Evolutionary conservation across 2,329 filamentous ascomycete genomes (phyloP).

Genomic region (Madurella mycetomatis): DNA sequence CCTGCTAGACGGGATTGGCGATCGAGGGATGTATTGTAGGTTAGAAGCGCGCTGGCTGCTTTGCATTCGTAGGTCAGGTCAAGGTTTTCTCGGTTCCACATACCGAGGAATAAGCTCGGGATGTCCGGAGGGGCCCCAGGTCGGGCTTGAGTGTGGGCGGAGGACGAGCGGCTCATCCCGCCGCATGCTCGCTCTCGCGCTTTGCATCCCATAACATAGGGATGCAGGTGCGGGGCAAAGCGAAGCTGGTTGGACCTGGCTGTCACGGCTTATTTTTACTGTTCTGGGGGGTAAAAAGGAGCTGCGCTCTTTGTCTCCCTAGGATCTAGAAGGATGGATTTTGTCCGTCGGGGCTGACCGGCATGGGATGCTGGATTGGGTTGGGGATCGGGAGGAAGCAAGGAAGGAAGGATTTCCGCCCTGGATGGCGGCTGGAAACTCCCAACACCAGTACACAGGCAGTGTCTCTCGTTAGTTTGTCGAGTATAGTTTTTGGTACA

Average conservation of each 20-base stretch:
- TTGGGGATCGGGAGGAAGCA: background rate
- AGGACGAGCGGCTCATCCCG: constrained; percentile 21
- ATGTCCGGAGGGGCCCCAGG: background rate
- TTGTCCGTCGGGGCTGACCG: background rate
- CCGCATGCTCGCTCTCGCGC: constrained; percentile 13
- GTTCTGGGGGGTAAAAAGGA: background rate
- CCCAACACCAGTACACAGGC: background rate
- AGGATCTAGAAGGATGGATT: background rate
- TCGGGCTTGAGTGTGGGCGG: constrained; percentile 4
- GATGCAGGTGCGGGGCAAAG: background rate
- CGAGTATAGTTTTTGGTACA: constrained; percentile 1
- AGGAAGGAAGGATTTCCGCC: constrained; percentile 2
- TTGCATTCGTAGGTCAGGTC: constrained; percentile 28
- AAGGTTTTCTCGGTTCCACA: constrained; percentile 22
- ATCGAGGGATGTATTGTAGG: background rate
- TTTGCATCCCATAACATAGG: background rate
- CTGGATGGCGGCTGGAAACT: constrained; percentile 14
- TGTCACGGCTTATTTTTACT: background rate
- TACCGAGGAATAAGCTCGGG: background rate
- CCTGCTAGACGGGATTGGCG: constrained; percentile 15
- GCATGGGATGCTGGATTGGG: constrained; percentile 13
- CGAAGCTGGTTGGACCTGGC: constrained; percentile 4
- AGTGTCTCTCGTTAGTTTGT: constrained; percentile 9
- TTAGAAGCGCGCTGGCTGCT: constrained; percentile 1
- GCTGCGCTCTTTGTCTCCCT: constrained; percentile 2